Evolutionary conservation across 345 rosid genomes (phyloP), one percentile per base, ranked within the genome.

Genomic region (Carallia brachiata): DNA sequence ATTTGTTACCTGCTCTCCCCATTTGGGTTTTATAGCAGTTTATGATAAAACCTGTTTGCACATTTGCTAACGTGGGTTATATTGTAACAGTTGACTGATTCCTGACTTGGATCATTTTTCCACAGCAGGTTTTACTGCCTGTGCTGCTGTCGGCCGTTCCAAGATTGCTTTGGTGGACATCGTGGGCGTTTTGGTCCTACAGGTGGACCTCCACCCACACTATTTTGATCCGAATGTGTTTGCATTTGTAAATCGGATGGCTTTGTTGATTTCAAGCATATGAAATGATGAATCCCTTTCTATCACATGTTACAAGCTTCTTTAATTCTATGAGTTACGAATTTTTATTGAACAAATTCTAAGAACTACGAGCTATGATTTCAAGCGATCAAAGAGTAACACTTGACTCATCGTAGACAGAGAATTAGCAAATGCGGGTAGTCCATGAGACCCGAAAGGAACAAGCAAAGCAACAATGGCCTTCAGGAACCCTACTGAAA

Each of bases 151-250:
- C 84, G 91, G 83, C 13, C 84, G 73, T 36, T 80, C 6, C 85
- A 79, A 61, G 85, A 79, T 66, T 84, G 88, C 79, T 82, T 86
- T 16, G 86, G 90, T 6, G 82, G 90, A 37, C 86, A 23, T 23
- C 23, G 23, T 23, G 23, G 23, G 23, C 23, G 23, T 23, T 23
- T 23, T 23, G 23, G 23, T 23, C 23, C 23, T 23, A 23, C 23
- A 23, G 23, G 23, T 23, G 23, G 23, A 23, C 23, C 23, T 23
- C 73, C 0, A 2, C 75, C 68, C 1, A 60, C 66, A 9, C 36
- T 27, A 19, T 53, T 60, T 37, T 63, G 72, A 73, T 66, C 60
- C 12, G 34, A 1, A 32, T 32, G 2, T 2, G 34, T 32, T 32
- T 32, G 4, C 34, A 32, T 32, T 32, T 32, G 34, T 32, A 4